A percentile compares a stretch with the other conserved stretches of the same genome.
Evolutionary conservation across 768 basidiomycete species (phyloP).

Genomic region (Hygrophoropsis aurantiaca): DNA sequence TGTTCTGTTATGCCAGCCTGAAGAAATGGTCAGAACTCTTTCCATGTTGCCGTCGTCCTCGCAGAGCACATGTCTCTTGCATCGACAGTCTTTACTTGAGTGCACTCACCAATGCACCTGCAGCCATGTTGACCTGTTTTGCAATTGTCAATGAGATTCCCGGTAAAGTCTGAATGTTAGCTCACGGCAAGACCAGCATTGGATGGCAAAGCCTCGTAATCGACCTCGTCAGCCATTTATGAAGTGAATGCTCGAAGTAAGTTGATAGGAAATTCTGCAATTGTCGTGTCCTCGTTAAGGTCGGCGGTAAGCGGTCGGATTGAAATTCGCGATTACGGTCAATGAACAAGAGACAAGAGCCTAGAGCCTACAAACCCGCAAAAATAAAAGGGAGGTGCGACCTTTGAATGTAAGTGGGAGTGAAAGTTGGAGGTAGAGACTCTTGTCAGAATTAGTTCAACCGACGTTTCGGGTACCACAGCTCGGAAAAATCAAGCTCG

Average conservation of each 20-base stretch:
- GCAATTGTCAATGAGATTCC: constrained; percentile 14
- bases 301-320: not conserved
- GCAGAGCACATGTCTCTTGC: too few relatives aligned
- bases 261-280: constrained; percentile 2
- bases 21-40: constrained; percentile 15
- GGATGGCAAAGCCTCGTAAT: constrained; percentile 68
- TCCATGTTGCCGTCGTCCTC: not conserved
- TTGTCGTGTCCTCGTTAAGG: constrained; percentile 4
- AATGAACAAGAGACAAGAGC: not conserved
- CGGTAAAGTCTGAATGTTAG: constrained; percentile 8
- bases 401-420: too few relatives aligned
- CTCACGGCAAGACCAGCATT: constrained; percentile 76
- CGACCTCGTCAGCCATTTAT: constrained; percentile 45
- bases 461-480: too few relatives aligned
- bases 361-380: not conserved
- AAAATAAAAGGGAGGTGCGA: too few relatives aligned
- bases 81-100: not conserved
- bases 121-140: constrained; percentile 89
- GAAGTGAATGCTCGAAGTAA: constrained; percentile 6
- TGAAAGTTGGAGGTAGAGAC: too few relatives aligned
- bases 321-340: not conserved
- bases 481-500: too few relatives aligned
- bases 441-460: too few relatives aligned
- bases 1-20: constrained; percentile 99
- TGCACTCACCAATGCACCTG: constrained; percentile 85